Percentiles rank a stretch among this genome's conserved stretches.
These are phyloP conservation scores for Suillus variegatus DNA, from an alignment of 768 basidiomycete genomes.

Conservation along the genomic window DNA sequence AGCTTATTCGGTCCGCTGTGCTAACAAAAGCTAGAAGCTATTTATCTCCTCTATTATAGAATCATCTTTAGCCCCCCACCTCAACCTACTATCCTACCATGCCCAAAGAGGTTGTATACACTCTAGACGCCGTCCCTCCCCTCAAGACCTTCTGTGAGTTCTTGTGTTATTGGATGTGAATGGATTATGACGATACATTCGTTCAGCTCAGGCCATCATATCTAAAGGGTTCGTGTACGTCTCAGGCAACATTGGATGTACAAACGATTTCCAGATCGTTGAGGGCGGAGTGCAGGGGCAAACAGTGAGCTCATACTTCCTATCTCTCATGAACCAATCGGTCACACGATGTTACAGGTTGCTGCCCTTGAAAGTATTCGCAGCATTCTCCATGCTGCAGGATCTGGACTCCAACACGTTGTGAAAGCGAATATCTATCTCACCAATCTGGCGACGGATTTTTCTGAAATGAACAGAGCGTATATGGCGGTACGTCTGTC, in stretches of 20 bases:
- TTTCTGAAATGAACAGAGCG: constrained; percentile 39
- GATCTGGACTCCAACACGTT: constrained; percentile 37
- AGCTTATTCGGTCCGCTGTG: background rate
- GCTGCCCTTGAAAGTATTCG: constrained; percentile 41
- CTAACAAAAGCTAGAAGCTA: background rate
- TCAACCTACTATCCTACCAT: constrained; percentile 15
- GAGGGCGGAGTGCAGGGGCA: constrained; percentile 39
- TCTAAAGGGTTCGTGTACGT: constrained; percentile 38
- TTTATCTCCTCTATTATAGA: background rate
- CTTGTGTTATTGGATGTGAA: no score
- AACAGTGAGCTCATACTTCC: constrained; percentile 29
- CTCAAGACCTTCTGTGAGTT: constrained; percentile 37
- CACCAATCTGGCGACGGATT: constrained; percentile 37
- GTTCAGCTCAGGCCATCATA: constrained; percentile 39
- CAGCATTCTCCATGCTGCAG: constrained; percentile 38
- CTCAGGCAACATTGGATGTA: constrained; percentile 41
- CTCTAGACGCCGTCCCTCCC: constrained; percentile 33
- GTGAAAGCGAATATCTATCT: constrained; percentile 45
- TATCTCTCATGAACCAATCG: background rate
- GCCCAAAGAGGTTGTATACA: constrained; percentile 31
- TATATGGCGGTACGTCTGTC: constrained; percentile 34
- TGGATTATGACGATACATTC: background rate
- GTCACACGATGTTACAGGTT: constrained; percentile 22
- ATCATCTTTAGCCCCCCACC: background rate
- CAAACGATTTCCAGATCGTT: constrained; percentile 31